Conservation (phyloP, 805 yeast species). For the Cyberlindnera xylosilytica region DNA sequence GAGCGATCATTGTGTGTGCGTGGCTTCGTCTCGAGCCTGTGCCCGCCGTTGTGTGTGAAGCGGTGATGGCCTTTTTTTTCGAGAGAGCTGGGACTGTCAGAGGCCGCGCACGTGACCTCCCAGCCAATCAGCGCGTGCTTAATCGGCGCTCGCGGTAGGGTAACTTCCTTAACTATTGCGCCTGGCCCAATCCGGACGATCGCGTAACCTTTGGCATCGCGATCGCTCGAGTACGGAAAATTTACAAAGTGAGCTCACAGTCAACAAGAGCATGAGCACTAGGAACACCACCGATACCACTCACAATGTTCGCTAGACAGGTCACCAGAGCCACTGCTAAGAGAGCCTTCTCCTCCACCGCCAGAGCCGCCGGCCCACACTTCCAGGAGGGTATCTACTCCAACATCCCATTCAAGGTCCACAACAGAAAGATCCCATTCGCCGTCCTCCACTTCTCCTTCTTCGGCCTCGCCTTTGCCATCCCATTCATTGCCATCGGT, state of each 20-base stretch:
- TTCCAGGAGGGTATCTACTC: conserved; percentile 82
- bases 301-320: conserved; percentile 26
- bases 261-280: not conserved
- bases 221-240: not conserved
- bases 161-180: conserved; percentile 5
- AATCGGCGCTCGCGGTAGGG: conserved; percentile 5
- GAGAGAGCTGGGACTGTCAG: not conserved
- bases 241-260: not conserved
- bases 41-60: not conserved
- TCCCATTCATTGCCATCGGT: conserved; percentile 76
- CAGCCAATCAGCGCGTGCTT: conserved; percentile 21
- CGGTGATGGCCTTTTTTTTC: conserved; percentile 3
- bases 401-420: conserved; percentile 92
- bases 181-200: not conserved
- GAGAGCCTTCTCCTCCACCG: conserved; percentile 47
- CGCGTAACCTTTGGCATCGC: not conserved
- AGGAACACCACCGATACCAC: not conserved
- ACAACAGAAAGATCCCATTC: conserved; percentile 88
- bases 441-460: conserved; percentile 79
- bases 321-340: conserved; percentile 31
- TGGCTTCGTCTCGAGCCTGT: not conserved
- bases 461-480: conserved; percentile 64
- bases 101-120: conserved; percentile 1
- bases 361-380: conserved; percentile 39
- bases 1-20: conserved; percentile 57